Base-by-base conservation (phyloP, 2,329 filamentous ascomycete species). In the Fusarium subglutinans region DNA sequence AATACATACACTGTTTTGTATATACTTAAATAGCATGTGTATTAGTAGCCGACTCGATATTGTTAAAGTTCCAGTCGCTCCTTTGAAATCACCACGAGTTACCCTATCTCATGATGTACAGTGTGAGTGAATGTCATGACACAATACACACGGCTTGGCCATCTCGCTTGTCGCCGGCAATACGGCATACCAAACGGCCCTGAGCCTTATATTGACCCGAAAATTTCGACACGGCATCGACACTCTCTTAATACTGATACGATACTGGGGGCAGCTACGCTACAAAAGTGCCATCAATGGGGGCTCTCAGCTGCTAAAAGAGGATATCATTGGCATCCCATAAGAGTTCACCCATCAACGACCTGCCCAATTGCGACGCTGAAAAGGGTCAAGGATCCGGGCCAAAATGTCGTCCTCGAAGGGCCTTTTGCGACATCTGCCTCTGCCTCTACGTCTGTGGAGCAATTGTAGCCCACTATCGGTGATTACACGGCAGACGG, bases 271-370 rank as follows among this genome's bases (percentile, higher is more conserved):
- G 58, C 60, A 62, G 58, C 72, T 77, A 73, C 77, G 58, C 73
- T 77, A 74, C 77, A 78, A 78, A 77, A 78, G 76, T 78, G 74
- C 77, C 76, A 64, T 67, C 53, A 51, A 78, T 75, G 75, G 75
- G 59, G 71, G 59, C 51, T 68, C 65, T 47, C 62, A 67, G 55
- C 58, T 69, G 60, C 50, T 69, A 70, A 67, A 61, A 73, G 48
- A 73, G 59, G 57, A 70, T 54, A 63, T 41, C n/a, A 70, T 53
- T 57, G n/a, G 47, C 47, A 72, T 33, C 56, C 68, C 60, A 70
- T 63, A 58, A 66, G 50, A 76, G 33, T 50, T 44, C n/a, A 24
- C 47, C 56, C 41, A 62, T 66, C 47, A 55, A 69, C 66, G 56
- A 74, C 75, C 73, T 78, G 74, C 75, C 76, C 70, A 73, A 77